Conservation (phyloP, 306 rosid genomes). For the Vigna reflexopilosa region DNA sequence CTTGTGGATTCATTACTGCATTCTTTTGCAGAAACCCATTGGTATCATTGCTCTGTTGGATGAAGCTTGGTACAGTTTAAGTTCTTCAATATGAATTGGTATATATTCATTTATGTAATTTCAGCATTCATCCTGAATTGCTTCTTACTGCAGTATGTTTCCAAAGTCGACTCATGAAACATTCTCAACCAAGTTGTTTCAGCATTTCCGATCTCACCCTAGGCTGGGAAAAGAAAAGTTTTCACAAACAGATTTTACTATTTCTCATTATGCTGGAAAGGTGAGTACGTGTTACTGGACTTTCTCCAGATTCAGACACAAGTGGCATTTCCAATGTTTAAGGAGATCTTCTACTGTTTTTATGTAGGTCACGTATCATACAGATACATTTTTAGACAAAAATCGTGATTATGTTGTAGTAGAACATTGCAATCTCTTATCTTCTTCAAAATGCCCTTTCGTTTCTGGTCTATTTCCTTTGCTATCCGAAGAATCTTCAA, state of each 20-base stretch:
- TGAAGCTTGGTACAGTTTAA: constrained; percentile 90
- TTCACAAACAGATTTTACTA: constrained; percentile 89
- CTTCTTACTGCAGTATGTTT: constrained; percentile 82
- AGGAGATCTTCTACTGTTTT: constrained; percentile 28
- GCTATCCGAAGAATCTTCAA: constrained; percentile 80
- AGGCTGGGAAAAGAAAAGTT: constrained; percentile 88
- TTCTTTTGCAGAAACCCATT: constrained; percentile 90
- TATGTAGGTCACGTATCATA: constrained; percentile 89
- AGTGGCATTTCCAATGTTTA: constrained; percentile 25
- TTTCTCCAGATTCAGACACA: constrained; percentile 34
- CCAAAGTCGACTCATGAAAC: constrained; percentile 93
- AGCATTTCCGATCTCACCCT: constrained; percentile 72
- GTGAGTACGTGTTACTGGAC: constrained; percentile 49
- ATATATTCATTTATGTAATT: constrained; percentile 48
- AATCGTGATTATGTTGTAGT: constrained; percentile 97
- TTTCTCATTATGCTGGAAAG: constrained; percentile 99
- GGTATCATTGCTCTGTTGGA: constrained; percentile 91
- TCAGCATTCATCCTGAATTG: constrained; percentile 57
- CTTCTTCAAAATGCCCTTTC: constrained; percentile 82
- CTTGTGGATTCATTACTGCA: constrained; percentile 48
- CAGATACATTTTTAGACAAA: constrained; percentile 89
- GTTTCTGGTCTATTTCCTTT: constrained; percentile 79
- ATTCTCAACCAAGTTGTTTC: constrained; percentile 94
- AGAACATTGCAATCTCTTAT: constrained; percentile 88
- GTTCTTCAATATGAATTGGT: constrained; percentile 63